Percentiles rank a stretch among this genome's conserved stretches.
These are phyloP conservation scores for Lipomyces yamadae DNA, from an alignment of 805 yeast genomes.

Conservation along the genomic window DNA sequence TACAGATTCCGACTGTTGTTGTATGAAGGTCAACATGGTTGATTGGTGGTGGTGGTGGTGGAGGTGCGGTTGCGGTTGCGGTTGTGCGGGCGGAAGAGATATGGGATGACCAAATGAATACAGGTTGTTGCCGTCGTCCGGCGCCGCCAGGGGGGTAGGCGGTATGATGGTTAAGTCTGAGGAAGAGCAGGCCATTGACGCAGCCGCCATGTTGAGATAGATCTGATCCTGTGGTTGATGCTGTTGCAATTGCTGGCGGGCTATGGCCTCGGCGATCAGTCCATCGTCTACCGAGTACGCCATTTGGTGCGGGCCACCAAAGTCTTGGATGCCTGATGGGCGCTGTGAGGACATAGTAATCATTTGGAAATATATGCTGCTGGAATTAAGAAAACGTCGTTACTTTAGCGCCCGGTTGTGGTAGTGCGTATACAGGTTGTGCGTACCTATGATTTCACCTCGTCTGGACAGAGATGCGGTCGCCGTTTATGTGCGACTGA, in stretches of 20 bases:
- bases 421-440: not conserved
- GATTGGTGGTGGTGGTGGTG: not conserved
- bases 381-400: no score
- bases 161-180: not conserved
- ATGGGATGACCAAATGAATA: not conserved
- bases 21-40: not conserved
- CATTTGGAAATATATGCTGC: constrained; percentile 2
- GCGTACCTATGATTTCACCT: not conserved
- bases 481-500: not conserved
- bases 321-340: not conserved
- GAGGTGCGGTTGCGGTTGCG: no score
- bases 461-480: not conserved
- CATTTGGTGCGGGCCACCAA: not conserved
- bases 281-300: not conserved
- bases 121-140: not conserved
- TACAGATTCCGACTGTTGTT: not conserved
- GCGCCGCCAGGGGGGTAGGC: constrained; percentile 4
- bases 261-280: not conserved
- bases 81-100: not conserved
- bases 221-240: not conserved
- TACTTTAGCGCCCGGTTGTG: not conserved
- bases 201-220: constrained; percentile 2
- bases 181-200: not conserved
- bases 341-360: constrained; percentile 4
- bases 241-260: not conserved